These are phyloP conservation scores for Mrakia blollopis DNA, from an alignment of 768 basidiomycete genomes.

Conservation along the genomic window DNA sequence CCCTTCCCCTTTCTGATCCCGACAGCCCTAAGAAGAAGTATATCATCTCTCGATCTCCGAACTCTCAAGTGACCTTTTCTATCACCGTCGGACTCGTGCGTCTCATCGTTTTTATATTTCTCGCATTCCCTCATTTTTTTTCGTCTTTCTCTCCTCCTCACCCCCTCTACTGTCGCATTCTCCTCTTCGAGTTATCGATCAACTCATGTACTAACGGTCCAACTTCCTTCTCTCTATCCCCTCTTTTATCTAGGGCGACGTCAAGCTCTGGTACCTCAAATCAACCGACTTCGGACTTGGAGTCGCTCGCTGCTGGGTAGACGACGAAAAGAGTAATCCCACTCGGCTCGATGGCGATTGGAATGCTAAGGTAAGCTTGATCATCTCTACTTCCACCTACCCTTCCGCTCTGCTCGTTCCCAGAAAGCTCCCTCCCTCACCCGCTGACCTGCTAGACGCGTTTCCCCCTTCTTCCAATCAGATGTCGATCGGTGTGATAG, in stretches of 20 bases:
- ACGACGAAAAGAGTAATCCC: not conserved
- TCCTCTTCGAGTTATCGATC: no score
- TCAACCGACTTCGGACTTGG: not conserved
- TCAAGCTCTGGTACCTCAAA: constrained; percentile 1
- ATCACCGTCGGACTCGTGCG: not conserved
- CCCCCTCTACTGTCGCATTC: not conserved
- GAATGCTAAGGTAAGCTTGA: no score
- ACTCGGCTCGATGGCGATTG: not conserved
- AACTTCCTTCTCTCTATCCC: no score
- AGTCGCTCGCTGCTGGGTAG: not conserved
- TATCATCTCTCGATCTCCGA: not conserved
- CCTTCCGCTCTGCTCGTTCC: no score
- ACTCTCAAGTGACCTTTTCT: not conserved
- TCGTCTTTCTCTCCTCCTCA: not conserved
- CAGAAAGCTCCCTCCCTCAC: no score
- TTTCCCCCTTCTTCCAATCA: no score
- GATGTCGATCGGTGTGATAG: not conserved
- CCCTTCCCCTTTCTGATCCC: not conserved
- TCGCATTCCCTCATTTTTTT: no score
- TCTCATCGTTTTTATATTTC: no score
- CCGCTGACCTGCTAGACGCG: no score
- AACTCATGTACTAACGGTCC: no score
- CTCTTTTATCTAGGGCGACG: not conserved
- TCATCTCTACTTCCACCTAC: no score
- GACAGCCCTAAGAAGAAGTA: not conserved